Base-by-base conservation (phyloP, 768 basidiomycete genomes). In the Omphalotus guepiniiformis region DNA sequence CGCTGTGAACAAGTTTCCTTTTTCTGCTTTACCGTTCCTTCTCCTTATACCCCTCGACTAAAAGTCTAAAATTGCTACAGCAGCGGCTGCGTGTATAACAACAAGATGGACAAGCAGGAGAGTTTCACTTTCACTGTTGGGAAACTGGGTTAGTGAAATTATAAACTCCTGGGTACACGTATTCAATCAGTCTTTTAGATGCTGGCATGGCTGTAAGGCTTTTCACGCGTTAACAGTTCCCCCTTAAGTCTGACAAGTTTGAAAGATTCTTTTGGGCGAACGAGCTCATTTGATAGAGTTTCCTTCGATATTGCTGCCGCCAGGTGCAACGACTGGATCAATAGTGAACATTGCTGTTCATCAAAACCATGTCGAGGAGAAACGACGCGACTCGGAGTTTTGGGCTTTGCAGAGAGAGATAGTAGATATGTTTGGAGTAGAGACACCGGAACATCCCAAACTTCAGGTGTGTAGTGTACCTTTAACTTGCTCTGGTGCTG, bases 271-370 rank as follows among this genome's bases (percentile, higher is more conserved):
- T 1, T 77, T 97, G 12, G 93, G 95, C 13, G 92, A 91, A 63
- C 80, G 92, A 35, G 94, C 94, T 15, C 95, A 98, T 60, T 76
- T 98, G 28, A 95, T 99, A 57, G 95, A 99, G 66, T 99, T 98
- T 64, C 96, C 96, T 1, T 98, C 96, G 0, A 76, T 99, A 30
- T 79, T 98, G 1, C 73, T 98, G 6, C 96, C 96, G 1, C 89
- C 93, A 0, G 94, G 94, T 12, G 85, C 92, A 1, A 83, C 87
- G 7, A 82, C 94, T 0, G 96, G 96, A 4, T 96, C 93, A 16
- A 97, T 99, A 55, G 91, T 99, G 56, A 96, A 93, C 63, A 98
- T 98, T 64, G 83, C 93, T 2, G 94, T 98, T 12, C 80, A 90
- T 59, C 86, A 93, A 53, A 96, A 99, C 61, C 66, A 80, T 26